phyloP scores from a whole-genome alignment of 2,329 filamentous ascomycete species.

The Pyrenochaeta sp. region DNA sequence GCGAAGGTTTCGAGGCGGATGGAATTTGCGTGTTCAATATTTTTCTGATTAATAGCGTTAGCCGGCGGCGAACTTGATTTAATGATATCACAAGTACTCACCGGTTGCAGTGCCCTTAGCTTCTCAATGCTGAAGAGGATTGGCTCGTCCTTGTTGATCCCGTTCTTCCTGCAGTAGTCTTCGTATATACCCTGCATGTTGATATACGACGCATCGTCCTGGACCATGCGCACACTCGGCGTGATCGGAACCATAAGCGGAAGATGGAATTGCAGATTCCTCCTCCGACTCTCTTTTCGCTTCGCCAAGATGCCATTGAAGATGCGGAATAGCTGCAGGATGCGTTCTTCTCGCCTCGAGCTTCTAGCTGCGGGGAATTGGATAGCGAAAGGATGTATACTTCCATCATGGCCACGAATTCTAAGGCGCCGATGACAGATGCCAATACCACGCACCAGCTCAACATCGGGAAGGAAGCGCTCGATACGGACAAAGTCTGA shows the following conservation, averaged over 20 bases:
- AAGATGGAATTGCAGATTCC: slow-evolving; percentile 94
- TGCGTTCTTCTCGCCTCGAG: slow-evolving; percentile 92
- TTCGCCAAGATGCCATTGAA: slow-evolving; percentile 92
- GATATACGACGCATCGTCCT: slow-evolving; percentile 94
- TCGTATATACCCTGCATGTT: slow-evolving; percentile 95
- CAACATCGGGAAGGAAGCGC: slow-evolving; percentile 92
- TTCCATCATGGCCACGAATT: slow-evolving; percentile 97
- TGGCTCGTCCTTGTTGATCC: slow-evolving; percentile 92
- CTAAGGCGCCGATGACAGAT: slow-evolving; percentile 92
- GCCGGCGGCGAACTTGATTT: neutral
- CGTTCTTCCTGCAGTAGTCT: slow-evolving; percentile 88
- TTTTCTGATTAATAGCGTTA: slow-evolving; percentile 60
- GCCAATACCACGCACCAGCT: slow-evolving; percentile 88
- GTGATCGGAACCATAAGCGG: slow-evolving; percentile 95
- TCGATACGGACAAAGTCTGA: slow-evolving; percentile 98
- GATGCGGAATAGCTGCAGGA: slow-evolving; percentile 94
- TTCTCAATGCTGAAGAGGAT: slow-evolving; percentile 96
- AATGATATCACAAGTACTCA: slow-evolving; percentile 24
- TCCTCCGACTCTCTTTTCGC: slow-evolving; percentile 91
- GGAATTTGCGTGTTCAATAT: slow-evolving; percentile 72
- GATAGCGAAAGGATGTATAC: slow-evolving; percentile 94
- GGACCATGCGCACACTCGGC: slow-evolving; percentile 91
- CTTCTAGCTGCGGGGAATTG: slow-evolving; percentile 94
- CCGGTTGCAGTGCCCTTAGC: slow-evolving; percentile 70
- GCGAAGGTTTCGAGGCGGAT: slow-evolving; percentile 91